Evolutionary conservation across 2,329 filamentous ascomycete genomes (phyloP), one percentile per base, ranked within the genome.

Genomic region (Botrytis fabae): DNA sequence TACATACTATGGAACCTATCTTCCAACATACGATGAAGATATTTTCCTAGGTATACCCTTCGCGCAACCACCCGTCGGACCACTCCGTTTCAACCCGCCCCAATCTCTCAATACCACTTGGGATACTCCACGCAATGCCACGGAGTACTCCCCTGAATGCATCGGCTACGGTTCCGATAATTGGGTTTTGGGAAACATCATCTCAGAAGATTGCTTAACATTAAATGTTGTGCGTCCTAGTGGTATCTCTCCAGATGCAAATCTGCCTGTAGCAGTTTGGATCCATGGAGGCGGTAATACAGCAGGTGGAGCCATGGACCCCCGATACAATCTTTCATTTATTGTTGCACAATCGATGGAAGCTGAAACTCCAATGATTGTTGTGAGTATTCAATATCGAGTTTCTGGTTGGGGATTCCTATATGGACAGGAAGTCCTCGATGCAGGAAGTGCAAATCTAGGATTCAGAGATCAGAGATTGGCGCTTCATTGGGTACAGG

Each of bases 241-340:
- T 63, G 84, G 85, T 5, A 44, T 69, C 5, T 38, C 78, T 38
- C 82, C 76, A 76, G 74, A 74, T 74, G 69, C 75, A 71, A 70
- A 83, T 78, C 48, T 82, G 86, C 28, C 88, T 83, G 84, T 89
- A 10, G 83, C 81, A 14, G 83, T 89, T 0, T 89, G 87, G 86
- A 88, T 89, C 60, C 84, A 89, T 75, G 80, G 84, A 2, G 76
- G 76, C 10, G 74, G 71, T 4, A 46, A 73, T 35, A 81, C 77
- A 59, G 77, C 82, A 77, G 86, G 86, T 5, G 74, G 74, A 38
- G 82, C 81, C 10, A 75, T 78, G 20, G 84, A 86, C 71, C 79
- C 83, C 22, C 82, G 87, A 40, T 91, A 90, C 78, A 90, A 90
- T 75, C 81, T 89, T 68, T 86, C 86, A 16, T 87, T 85, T 73